These are phyloP conservation scores for Citrus unshiu DNA, from an alignment of 345 rosid species.

Conservation along the genomic window DNA sequence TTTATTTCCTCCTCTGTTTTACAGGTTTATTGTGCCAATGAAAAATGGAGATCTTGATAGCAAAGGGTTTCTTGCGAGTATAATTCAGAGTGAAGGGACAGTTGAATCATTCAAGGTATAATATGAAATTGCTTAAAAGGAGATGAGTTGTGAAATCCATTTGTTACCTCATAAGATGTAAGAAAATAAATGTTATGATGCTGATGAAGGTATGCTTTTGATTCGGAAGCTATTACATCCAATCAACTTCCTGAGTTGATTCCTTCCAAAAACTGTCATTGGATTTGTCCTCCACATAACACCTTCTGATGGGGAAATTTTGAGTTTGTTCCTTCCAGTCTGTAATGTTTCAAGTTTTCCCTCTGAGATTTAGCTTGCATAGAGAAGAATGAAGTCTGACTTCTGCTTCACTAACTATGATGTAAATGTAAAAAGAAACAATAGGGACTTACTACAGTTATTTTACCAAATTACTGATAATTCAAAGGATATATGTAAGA, in stretches of 20 bases:
- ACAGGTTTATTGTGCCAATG: constrained; percentile 80
- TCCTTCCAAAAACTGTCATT: too few relatives aligned
- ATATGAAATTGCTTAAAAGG: background rate
- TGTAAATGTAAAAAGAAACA: background rate
- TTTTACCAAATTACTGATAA: background rate
- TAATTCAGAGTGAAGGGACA: constrained; percentile 68
- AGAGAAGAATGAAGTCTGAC: background rate
- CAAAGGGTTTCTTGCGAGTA: constrained; percentile 64
- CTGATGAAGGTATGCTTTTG: background rate
- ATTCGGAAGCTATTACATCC: background rate
- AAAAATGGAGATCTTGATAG: constrained; percentile 86
- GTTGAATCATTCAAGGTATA: constrained; percentile 73
- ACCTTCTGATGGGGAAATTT: background rate
- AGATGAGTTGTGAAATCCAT: background rate
- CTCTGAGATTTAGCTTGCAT: background rate
- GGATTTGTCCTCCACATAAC: background rate
- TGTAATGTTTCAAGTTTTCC: background rate
- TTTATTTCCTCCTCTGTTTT: constrained; percentile 9
- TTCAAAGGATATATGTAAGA: background rate
- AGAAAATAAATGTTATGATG: background rate
- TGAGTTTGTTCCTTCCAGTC: background rate
- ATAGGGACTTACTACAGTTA: background rate
- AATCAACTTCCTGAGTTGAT: background rate
- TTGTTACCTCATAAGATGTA: background rate
- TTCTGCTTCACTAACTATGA: background rate